phyloP scores from a whole-genome alignment of 805 yeast genomes.

The Kodamaea restingae region DNA sequence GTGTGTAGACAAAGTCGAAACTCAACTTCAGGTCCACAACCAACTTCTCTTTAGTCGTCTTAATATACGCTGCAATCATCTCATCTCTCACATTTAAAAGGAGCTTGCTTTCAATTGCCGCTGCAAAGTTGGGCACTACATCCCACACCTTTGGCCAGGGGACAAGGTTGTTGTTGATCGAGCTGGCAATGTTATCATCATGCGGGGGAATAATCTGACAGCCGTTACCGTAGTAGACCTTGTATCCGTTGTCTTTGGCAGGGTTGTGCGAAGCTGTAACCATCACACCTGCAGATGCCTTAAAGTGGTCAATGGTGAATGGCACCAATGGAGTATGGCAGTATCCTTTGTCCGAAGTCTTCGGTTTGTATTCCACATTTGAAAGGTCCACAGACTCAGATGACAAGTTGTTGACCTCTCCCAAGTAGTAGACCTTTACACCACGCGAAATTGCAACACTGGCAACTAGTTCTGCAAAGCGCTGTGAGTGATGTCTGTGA shows the following conservation, averaged over 20 bases:
- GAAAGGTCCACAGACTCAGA: constrained; percentile 18
- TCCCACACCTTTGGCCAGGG: constrained; percentile 59
- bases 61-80: constrained; percentile 40
- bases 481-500: constrained; percentile 75
- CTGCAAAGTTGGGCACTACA: constrained; percentile 31
- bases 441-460: constrained; percentile 67
- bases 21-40: constrained; percentile 22
- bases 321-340: constrained; percentile 94
- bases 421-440: constrained; percentile 63
- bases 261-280: constrained; percentile 89
- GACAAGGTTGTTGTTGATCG: constrained; percentile 55
- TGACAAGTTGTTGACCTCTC: constrained; percentile 35
- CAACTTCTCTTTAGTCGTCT: constrained; percentile 23
- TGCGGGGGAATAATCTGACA: constrained; percentile 96
- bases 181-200: constrained; percentile 65
- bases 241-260: constrained; percentile 85
- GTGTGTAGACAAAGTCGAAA: constrained; percentile 73
- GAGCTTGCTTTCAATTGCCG: constrained; percentile 19
- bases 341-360: constrained; percentile 11
- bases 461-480: constrained; percentile 78
- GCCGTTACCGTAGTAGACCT: constrained; percentile 90
- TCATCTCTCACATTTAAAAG: constrained; percentile 42
- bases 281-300: constrained; percentile 84
- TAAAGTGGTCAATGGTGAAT: constrained; percentile 61
- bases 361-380: neutral